Percentiles rank a stretch among this genome's conserved stretches.
phyloP scores from a whole-genome alignment of 441 rosid species.

The Heliophila coronopifolia region DNA sequence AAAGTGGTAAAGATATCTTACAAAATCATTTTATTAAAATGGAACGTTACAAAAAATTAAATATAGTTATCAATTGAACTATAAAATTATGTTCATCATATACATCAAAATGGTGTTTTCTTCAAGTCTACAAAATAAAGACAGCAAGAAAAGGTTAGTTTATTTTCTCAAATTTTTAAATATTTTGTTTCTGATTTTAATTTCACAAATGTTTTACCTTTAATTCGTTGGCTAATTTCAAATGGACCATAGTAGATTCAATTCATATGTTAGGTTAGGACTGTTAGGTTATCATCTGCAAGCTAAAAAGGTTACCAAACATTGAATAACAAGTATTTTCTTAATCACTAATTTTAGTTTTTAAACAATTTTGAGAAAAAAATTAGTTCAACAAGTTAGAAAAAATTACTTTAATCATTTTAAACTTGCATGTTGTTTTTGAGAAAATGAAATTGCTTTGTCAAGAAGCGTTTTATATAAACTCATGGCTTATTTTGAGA shows the following conservation, averaged over 20 bases:
- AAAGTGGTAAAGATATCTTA: conserved; percentile 12
- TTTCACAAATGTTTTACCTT: background rate
- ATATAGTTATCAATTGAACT: background rate
- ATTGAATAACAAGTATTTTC: conserved; percentile 4
- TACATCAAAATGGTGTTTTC: conserved; percentile 3
- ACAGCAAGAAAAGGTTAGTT: conserved; percentile 15
- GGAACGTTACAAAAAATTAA: conserved; percentile 8
- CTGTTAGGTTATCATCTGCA: conserved; percentile 25
- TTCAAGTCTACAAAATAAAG: background rate
- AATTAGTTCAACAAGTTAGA: background rate
- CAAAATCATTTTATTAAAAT: conserved; percentile 7
- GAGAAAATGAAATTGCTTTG: background rate
- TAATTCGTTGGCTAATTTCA: background rate
- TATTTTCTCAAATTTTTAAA: background rate
- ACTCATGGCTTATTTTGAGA: background rate
- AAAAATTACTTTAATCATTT: background rate
- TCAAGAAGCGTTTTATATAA: background rate
- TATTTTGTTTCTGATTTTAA: background rate
- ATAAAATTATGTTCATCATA: background rate
- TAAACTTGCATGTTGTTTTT: background rate
- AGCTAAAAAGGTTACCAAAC: conserved; percentile 21
- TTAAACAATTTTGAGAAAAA: too few species aligned
- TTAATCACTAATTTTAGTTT: background rate
- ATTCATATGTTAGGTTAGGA: too few species aligned
- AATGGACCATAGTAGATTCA: conserved; percentile 10